These are phyloP conservation scores for Castanea crenata DNA, from an alignment of 306 rosid species.

Conservation along the genomic window DNA sequence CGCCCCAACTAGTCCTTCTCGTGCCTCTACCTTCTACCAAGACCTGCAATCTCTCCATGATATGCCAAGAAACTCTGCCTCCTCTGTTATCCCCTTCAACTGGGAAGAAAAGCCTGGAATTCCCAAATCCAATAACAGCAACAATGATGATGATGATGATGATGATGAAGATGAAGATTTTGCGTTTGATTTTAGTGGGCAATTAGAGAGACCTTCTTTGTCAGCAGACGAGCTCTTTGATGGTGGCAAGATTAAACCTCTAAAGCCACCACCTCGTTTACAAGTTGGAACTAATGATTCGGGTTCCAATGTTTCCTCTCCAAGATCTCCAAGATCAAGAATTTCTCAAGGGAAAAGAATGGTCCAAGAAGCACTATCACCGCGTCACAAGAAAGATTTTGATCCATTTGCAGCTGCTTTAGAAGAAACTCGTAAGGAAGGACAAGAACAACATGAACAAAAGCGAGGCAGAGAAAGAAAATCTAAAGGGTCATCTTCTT, in stretches of 20 bases:
- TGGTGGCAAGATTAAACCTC: conserved; percentile 71
- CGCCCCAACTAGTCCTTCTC: conserved; percentile 86
- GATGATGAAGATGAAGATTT: conserved; percentile 30
- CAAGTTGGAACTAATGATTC: conserved; percentile 25
- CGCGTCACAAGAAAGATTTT: conserved; percentile 32
- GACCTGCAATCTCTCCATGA: conserved; percentile 10
- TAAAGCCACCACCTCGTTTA: conserved; percentile 53
- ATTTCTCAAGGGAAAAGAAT: conserved; percentile 38
- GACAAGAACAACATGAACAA: conserved; percentile 3
- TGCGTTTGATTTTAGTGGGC: conserved; percentile 59
- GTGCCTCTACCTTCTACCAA: conserved; percentile 36
- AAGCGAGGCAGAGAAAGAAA: conserved; percentile 52
- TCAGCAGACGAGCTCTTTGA: conserved; percentile 85
- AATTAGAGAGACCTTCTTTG: conserved; percentile 38
- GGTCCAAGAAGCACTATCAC: conserved; percentile 41
- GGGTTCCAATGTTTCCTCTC: conserved; percentile 26
- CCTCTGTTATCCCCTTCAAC: conserved; percentile 45
- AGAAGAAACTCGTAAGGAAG: conserved; percentile 30
- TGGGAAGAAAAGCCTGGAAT: conserved; percentile 66
- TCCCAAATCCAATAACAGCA: conserved; percentile 31
- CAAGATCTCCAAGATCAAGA: conserved; percentile 23
- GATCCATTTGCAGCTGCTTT: conserved; percentile 54
- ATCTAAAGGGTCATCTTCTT: background rate
- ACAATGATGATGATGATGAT: background rate
- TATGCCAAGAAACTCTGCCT: conserved; percentile 16